These are phyloP conservation scores for Vigna mungo DNA, from an alignment of 306 rosid species.

Conservation along the genomic window DNA sequence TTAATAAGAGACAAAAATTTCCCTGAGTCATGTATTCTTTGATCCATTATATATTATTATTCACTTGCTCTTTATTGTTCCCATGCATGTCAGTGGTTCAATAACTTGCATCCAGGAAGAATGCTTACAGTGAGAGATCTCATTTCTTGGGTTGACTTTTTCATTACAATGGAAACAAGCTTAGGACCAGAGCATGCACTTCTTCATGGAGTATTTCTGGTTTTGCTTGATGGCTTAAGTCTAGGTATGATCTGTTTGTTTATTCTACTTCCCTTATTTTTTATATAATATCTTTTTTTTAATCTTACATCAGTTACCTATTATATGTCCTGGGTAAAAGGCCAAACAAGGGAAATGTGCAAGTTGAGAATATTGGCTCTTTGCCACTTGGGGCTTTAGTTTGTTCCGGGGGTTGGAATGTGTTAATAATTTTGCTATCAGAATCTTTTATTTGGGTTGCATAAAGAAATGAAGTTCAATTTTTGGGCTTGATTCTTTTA, in stretches of 20 bases:
- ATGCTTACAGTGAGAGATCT: slow-evolving; percentile 93
- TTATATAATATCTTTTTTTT: background rate
- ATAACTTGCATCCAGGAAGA: slow-evolving; percentile 67
- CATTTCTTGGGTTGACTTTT: slow-evolving; percentile 86
- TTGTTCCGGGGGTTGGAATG: background rate
- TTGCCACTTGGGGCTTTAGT: background rate
- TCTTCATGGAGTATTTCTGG: slow-evolving; percentile 92
- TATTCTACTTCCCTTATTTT: slow-evolving; percentile 18
- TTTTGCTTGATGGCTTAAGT: slow-evolving; percentile 93
- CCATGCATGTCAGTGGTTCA: slow-evolving; percentile 74
- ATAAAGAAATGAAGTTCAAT: background rate
- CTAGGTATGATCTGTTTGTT: slow-evolving; percentile 60
- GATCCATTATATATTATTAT: background rate
- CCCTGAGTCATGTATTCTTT: background rate
- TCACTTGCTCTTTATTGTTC: slow-evolving; percentile 34
- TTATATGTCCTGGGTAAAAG: background rate
- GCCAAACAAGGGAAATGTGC: background rate
- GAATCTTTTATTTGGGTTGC: slow-evolving; percentile 11
- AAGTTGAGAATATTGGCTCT: background rate
- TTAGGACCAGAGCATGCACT: slow-evolving; percentile 77
- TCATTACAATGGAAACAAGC: slow-evolving; percentile 58
- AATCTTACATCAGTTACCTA: background rate
- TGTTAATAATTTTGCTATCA: background rate
- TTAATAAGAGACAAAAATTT: background rate
- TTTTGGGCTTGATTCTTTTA: slow-evolving; percentile 2